Evolutionary conservation across 169 alveolate species (phyloP).

Genomic region (Eimeria sp.): DNA sequence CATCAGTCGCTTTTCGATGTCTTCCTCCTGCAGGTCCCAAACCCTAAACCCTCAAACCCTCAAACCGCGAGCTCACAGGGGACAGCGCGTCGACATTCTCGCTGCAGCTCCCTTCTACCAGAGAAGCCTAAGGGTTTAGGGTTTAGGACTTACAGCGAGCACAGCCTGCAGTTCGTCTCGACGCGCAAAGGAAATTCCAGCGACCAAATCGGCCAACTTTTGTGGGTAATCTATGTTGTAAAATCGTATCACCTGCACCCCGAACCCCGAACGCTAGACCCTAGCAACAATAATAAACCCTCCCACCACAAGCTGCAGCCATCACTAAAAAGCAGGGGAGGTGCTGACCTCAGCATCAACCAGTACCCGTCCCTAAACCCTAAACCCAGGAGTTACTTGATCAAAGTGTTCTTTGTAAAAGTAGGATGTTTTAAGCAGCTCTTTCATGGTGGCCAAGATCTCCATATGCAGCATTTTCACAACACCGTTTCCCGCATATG

Average conservation of each 20-base stretch:
- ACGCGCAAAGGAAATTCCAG: constrained; percentile 90
- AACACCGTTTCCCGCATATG: constrained; percentile 4
- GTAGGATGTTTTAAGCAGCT: constrained; percentile 89
- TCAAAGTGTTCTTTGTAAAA: constrained; percentile 92
- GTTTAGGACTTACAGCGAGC: constrained; percentile 81
- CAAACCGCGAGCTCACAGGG: neutral
- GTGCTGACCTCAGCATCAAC: too few relatives aligned
- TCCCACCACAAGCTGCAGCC: neutral
- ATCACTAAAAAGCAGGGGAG: neutral
- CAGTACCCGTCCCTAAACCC: neutral
- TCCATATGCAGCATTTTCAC: constrained; percentile 89
- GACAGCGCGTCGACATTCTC: neutral
- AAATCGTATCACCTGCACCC: constrained; percentile 84
- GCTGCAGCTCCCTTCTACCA: neutral
- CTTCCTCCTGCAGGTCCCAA: constrained; percentile 83
- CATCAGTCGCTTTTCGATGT: constrained; percentile 88
- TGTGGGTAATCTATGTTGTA: constrained; percentile 90
- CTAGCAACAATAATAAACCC: neutral
- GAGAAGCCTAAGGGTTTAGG: neutral
- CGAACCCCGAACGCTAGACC: neutral
- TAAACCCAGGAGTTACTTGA: constrained; percentile 80
- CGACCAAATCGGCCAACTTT: constrained; percentile 90
- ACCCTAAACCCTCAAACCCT: neutral
- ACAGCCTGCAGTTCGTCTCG: constrained; percentile 90
- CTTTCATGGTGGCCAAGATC: constrained; percentile 89